These are phyloP conservation scores for Blastomyces percursus DNA, from an alignment of 2,329 filamentous ascomycete genomes.

Conservation along the genomic window DNA sequence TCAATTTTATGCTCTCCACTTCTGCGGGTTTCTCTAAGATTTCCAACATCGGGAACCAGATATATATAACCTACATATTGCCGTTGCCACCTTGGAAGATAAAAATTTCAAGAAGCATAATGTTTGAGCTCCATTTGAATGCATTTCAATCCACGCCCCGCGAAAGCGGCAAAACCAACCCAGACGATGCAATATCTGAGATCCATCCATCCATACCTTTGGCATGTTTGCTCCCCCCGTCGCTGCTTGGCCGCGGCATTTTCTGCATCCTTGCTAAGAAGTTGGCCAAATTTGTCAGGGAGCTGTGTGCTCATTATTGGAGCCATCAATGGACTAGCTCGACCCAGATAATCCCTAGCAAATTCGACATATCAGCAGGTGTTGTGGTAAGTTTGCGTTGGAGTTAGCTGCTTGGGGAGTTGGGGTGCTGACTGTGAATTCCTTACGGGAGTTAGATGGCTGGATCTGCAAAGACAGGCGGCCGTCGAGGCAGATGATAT, in stretches of 20 bases:
- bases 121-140: not conserved
- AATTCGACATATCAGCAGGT: conserved; percentile 10
- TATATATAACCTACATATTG: not conserved
- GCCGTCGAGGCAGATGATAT: no score
- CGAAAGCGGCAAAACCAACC: not conserved
- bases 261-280: not conserved
- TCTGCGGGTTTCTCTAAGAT: not conserved
- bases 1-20: not conserved
- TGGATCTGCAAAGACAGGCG: not conserved
- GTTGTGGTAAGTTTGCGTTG: conserved; percentile 15
- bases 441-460: not conserved
- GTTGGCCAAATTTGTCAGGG: no score
- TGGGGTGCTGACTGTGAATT: conserved; percentile 14
- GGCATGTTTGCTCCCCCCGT: not conserved
- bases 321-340: not conserved
- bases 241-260: not conserved
- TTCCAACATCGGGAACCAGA: not conserved
- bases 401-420: conserved; percentile 17
- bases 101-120: not conserved
- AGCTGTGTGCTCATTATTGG: not conserved
- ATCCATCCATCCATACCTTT: no score
- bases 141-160: not conserved
- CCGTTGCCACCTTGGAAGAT: not conserved
- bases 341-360: conserved; percentile 9
- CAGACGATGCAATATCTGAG: not conserved